Base-by-base conservation (phyloP, 345 rosid species). In the Camelina sativa region DNA sequence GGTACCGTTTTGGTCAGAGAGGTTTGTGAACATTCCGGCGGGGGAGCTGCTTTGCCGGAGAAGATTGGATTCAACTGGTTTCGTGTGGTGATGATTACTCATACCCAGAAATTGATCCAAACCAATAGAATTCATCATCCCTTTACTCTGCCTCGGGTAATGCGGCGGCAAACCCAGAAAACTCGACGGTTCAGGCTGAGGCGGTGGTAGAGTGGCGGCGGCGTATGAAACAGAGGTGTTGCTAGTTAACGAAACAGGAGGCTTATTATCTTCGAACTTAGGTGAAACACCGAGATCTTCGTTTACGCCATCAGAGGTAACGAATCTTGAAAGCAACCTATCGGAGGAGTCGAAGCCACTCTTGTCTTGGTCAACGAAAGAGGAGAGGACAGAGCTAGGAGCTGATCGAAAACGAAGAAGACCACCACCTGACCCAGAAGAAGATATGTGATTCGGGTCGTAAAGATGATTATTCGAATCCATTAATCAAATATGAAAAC, bases 401-500 rank as follows among this genome's bases (percentile, higher is more conserved):
- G 96, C 95, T 4, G 97, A 90, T 48, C 96, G 86, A 73, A 94
- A 94, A 63, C 98, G 86, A 60, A 89, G 85, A 65, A 90, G 76
- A 40, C 43, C 13, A 38, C 38, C 38, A 69, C 96, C 96, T 48
- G 88, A 80, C 67, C 73, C 83, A 74, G 91, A 60, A 41, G 72
- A 47, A 30, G 72, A 28, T 28, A 56, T 25, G 16, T 65, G 72
- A 72, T 71, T 72, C 35, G 81, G 77, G 69, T 72, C 73, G 81
- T 83, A 91, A 56, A 76, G 78, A 50, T 86, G 88, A 37, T 76
- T 71, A 58, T 80, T 84, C 4, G 97, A 87, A 84, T 90, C 96
- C 97, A 91, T 89, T 56, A 25, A 73, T 48, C 17, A 11, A 17
- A 16, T 23, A 13, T 34, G 30, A 46, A 25, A 66, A 22, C 11